Percentiles rank a stretch among this genome's conserved stretches.
Evolutionary conservation across 1,139 yeast species (phyloP).

Genomic region (Diutina scorzettiae): DNA sequence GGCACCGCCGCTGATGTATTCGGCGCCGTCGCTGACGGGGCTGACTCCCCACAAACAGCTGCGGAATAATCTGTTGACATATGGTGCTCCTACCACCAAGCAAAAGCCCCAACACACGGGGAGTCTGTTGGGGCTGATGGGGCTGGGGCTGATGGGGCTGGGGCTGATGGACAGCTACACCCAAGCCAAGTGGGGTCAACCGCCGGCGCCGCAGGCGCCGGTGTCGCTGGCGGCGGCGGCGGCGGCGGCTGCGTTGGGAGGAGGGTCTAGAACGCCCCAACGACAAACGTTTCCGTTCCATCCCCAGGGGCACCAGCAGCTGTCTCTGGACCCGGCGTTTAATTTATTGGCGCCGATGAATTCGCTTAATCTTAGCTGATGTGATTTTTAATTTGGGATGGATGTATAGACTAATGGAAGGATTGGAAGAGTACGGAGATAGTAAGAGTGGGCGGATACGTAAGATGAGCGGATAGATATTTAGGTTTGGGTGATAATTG

Average conservation of each 20-base stretch:
- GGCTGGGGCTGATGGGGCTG: slow-evolving; percentile 4
- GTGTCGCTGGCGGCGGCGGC: background rate
- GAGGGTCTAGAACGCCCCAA: background rate
- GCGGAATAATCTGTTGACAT: slow-evolving; percentile 3
- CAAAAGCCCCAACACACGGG: slow-evolving; percentile 5
- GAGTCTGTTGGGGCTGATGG: slow-evolving; percentile 3
- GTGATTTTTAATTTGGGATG: background rate
- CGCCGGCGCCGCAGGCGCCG: background rate
- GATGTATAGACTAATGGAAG: background rate
- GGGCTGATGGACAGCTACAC: background rate
- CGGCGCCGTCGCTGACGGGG: slow-evolving; percentile 2
- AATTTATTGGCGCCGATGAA: slow-evolving; percentile 3
- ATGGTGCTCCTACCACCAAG: background rate
- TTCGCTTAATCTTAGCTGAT: slow-evolving; percentile 1
- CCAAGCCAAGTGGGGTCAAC: background rate
- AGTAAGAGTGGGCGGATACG: no score
- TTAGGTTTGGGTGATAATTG: no score
- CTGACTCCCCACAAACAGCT: slow-evolving; percentile 3
- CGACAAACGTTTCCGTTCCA: slow-evolving; percentile 3
- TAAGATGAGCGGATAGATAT: no score
- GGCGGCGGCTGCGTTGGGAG: background rate
- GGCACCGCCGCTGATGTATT: slow-evolving; percentile 9
- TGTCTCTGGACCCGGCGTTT: background rate
- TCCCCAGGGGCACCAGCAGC: background rate
- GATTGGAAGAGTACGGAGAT: no score